Evolutionary conservation across 257 asterid species (phyloP), one percentile per base, ranked within the genome.

Genomic region (Solanum clarkiae): DNA sequence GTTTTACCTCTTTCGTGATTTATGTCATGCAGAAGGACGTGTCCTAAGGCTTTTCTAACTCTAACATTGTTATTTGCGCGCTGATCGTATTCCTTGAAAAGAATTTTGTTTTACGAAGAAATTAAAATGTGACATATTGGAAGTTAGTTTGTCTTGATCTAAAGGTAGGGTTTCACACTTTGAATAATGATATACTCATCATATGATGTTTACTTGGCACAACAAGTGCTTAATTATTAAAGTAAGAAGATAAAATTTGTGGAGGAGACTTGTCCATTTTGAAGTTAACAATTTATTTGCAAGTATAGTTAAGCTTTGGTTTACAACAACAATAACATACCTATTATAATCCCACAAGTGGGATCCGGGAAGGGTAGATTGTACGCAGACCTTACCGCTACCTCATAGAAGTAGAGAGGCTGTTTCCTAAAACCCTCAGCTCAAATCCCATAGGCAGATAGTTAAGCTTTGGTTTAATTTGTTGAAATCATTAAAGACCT

Each of bases 201-300:
- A 44, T 20, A 2, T 71, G 80, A 71, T 5, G 32, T 40, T 71
- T 69, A 71, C 32, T 18, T 71, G 80, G 32, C 29, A 71, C 16
- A 10, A 8, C 32, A 71, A 71, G 10, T 18, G 20, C 32, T 71
- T 20, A 20, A 44, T 63, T 63, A 44, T 63, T 63, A 16, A 44
- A 71, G 36, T 71, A 71, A 44, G 17, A 18, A 20, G 32, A n/a
- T 17, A 72, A 44, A 20, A n/a, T 10, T 44, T 10, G 55, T 72
- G 44, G 56, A 72, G 56, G 81, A 62, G 84, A 71, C 57, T 51
- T 86, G 85, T 81, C 83, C 83, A 45, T 86, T 54, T 86, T 80
- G 85, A 65, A 54, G 82, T 44, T 60, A 26, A 6, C 75, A 26
- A 69, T 26, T 32, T 45, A 26, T 69, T 81, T 81, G 82, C 62